Percentiles rank a stretch among this genome's conserved stretches.
Conservation (phyloP, 2,329 filamentous ascomycete species). For the Monosporascus sp. region DNA sequence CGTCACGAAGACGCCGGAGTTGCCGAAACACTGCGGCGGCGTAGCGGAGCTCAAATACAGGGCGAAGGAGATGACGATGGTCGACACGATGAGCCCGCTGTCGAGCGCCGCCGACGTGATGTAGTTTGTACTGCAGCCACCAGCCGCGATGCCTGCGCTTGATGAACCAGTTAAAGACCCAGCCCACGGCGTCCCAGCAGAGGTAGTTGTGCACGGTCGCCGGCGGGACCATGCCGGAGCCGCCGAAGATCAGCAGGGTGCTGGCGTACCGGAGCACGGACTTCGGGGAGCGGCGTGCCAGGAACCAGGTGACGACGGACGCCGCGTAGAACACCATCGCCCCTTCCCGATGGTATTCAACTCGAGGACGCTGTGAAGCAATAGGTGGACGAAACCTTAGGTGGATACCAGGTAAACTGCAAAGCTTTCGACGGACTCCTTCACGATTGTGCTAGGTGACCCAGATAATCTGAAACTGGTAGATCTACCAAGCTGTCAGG, state of each 20-base stretch:
- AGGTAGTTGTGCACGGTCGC: constrained; percentile 68
- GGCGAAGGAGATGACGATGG: constrained; percentile 62
- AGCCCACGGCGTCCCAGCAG: constrained; percentile 63
- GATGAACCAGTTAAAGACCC: constrained; percentile 64
- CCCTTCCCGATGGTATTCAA: constrained; percentile 6
- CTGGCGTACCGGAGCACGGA: constrained; percentile 61
- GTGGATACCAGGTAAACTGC: no score
- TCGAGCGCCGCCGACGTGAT: constrained; percentile 68
- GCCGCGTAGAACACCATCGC: constrained; percentile 60
- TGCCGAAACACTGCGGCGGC: constrained; percentile 60
- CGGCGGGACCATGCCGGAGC: constrained; percentile 58
- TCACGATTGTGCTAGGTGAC: no score
- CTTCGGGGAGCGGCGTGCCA: constrained; percentile 57
- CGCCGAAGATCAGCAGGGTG: constrained; percentile 64
- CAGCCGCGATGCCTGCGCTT: constrained; percentile 61
- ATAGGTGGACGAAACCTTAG: no score
- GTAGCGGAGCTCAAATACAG: constrained; percentile 54
- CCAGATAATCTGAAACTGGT: no score
- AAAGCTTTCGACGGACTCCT: no score
- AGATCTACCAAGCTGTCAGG: no score
- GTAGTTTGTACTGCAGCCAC: constrained; percentile 80
- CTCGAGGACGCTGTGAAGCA: no score
- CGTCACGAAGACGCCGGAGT: constrained; percentile 41
- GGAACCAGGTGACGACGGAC: constrained; percentile 59
- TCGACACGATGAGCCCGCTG: constrained; percentile 59